Conservation (phyloP, 2,329 filamentous ascomycete genomes). For the Chaetomiaceae sp. region DNA sequence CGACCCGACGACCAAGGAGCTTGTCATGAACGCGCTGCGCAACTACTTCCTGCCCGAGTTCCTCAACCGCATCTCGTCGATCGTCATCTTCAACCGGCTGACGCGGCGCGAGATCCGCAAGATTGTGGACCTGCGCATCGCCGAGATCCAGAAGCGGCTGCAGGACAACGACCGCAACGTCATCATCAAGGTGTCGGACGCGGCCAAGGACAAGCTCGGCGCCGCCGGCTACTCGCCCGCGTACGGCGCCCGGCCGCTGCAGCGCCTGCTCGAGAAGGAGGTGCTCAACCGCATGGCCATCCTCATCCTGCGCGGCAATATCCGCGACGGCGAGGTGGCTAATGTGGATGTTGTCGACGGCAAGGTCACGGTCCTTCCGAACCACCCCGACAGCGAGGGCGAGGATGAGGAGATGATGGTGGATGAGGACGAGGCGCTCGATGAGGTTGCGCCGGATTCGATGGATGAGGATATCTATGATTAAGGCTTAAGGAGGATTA, state of each 20-base stretch:
- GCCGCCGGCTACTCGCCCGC: conserved; percentile 89
- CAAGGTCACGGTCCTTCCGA: conserved; percentile 75
- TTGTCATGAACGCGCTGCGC: conserved; percentile 86
- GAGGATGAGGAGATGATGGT: conserved; percentile 67
- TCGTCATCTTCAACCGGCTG: conserved; percentile 97
- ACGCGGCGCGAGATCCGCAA: conserved; percentile 84
- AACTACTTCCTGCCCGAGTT: conserved; percentile 98
- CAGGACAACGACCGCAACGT: conserved; percentile 80
- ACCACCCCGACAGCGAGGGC: conserved; percentile 63
- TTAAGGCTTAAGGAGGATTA: conserved; percentile 4
- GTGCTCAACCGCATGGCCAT: conserved; percentile 91
- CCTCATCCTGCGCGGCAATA: conserved; percentile 77
- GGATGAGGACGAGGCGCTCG: conserved; percentile 62
- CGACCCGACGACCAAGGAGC: conserved; percentile 76
- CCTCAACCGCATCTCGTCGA: conserved; percentile 93
- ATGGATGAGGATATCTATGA: conserved; percentile 57
- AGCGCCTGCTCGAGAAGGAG: conserved; percentile 92
- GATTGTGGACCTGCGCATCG: conserved; percentile 87
- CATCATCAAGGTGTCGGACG: conserved; percentile 71
- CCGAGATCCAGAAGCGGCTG: conserved; percentile 90
- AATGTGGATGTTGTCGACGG: conserved; percentile 74
- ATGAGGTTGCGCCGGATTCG: conserved; percentile 59
- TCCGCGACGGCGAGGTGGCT: conserved; percentile 81
- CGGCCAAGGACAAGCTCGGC: conserved; percentile 91
- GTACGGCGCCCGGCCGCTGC: conserved; percentile 86